Percentiles rank a stretch among this genome's conserved stretches.
phyloP scores from a whole-genome alignment of 1,284 basidiomycete species.

The Microbotryomycetes sp. region DNA sequence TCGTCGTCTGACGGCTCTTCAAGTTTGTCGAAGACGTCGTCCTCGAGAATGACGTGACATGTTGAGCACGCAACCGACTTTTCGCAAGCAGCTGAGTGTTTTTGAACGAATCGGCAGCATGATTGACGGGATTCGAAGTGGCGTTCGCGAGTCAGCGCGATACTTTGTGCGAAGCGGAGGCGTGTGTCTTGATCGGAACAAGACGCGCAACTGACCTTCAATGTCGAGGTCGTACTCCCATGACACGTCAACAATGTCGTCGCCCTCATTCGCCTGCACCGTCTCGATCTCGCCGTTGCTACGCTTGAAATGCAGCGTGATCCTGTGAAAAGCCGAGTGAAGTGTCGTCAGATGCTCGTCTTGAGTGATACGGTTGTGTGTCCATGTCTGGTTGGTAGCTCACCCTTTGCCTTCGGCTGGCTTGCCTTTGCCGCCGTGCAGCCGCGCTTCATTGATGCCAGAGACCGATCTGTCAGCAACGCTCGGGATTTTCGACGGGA shows the following conservation, averaged over 20 bases:
- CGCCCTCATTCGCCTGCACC: constrained; percentile 86
- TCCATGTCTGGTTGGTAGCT: too few species aligned
- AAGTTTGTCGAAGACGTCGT: constrained; percentile 72
- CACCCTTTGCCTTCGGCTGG: constrained; percentile 60
- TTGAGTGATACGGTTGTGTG: background rate
- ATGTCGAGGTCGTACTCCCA: constrained; percentile 96
- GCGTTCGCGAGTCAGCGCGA: background rate
- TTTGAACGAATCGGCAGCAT: background rate
- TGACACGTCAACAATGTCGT: constrained; percentile 82
- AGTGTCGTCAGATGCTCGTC: constrained; percentile 1
- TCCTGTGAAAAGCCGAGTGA: constrained; percentile 49
- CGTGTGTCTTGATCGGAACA: background rate
- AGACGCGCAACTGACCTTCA: constrained; percentile 60
- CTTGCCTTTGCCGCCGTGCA: constrained; percentile 50
- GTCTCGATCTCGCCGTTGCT: constrained; percentile 75
- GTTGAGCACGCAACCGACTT: constrained; percentile 96
- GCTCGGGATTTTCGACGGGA: too few species aligned
- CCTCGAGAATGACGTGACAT: constrained; percentile 85
- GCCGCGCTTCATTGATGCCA: constrained; percentile 21
- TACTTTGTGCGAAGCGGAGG: background rate
- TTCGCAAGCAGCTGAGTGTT: constrained; percentile 75
- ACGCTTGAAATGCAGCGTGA: constrained; percentile 84
- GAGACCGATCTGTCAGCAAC: too few species aligned
- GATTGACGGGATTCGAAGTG: background rate
- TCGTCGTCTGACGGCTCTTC: constrained; percentile 95